Conservation (phyloP, 768 basidiomycete species). For the Termitomyces sp. region DNA sequence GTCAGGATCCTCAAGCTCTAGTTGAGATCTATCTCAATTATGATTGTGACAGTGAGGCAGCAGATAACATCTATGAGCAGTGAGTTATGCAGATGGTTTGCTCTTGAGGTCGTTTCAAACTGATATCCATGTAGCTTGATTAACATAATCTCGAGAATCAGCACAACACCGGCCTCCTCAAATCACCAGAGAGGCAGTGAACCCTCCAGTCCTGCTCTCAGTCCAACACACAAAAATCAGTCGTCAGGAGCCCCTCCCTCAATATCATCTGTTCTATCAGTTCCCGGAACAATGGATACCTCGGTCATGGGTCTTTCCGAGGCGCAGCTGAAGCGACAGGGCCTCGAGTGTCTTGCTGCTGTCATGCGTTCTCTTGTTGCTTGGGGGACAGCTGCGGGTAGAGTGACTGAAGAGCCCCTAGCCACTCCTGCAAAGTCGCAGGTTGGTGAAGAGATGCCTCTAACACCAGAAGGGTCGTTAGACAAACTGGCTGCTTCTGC, state of each 20-base stretch:
- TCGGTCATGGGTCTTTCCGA: slow-evolving; percentile 73
- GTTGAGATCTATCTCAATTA: slow-evolving; percentile 99
- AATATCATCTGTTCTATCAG: slow-evolving; percentile 59
- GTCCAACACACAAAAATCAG: slow-evolving; percentile 45
- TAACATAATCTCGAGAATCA: slow-evolving; percentile 94
- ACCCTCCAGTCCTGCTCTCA: slow-evolving; percentile 56
- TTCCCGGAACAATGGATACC: slow-evolving; percentile 66
- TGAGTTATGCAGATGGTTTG: slow-evolving; percentile 31
- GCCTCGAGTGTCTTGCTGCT: slow-evolving; percentile 90
- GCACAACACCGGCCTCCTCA: slow-evolving; percentile 50
- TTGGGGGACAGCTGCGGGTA: slow-evolving; percentile 73
- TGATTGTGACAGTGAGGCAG: slow-evolving; percentile 93
- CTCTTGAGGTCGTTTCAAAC: not conserved
- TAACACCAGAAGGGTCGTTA: slow-evolving; percentile 52
- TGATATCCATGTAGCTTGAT: slow-evolving; percentile 34
- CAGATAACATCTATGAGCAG: slow-evolving; percentile 97
- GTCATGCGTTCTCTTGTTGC: slow-evolving; percentile 86
- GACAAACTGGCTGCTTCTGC: slow-evolving; percentile 48
- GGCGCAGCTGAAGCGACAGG: slow-evolving; percentile 79
- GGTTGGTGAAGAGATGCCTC: slow-evolving; percentile 47
- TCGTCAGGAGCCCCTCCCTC: slow-evolving; percentile 44
- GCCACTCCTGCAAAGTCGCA: slow-evolving; percentile 40
- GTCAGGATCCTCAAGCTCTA: slow-evolving; percentile 94
- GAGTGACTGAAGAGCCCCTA: slow-evolving; percentile 37
- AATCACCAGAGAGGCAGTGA: slow-evolving; percentile 50